A percentile compares a stretch with the other conserved stretches of the same genome.
Evolutionary conservation across 2,329 filamentous ascomycete genomes (phyloP).

Genomic region (Exophiala sp.): DNA sequence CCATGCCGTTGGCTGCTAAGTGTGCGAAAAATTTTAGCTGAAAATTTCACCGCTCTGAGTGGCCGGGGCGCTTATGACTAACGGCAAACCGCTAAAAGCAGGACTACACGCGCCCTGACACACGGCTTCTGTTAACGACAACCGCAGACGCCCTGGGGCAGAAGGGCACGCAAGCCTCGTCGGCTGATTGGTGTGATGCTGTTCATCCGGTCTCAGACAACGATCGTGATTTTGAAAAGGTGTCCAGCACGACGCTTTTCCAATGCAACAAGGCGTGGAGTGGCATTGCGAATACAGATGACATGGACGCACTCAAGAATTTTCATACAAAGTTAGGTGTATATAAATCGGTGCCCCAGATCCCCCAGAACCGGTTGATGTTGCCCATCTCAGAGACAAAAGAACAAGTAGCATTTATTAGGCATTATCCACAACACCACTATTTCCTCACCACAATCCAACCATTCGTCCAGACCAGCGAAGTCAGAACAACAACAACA

Average conservation of each 20-base stretch:
- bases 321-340: slow-evolving; percentile 9
- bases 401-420: slow-evolving; percentile 3
- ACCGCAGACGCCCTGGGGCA: slow-evolving; percentile 20
- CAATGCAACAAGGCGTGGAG: slow-evolving; percentile 15
- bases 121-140: slow-evolving; percentile 24
- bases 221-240: slow-evolving; percentile 2
- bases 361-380: not conserved
- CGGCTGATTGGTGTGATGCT: slow-evolving; percentile 16
- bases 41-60: slow-evolving; percentile 20
- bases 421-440: not conserved
- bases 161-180: slow-evolving; percentile 5
- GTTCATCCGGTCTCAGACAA: slow-evolving; percentile 5
- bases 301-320: slow-evolving; percentile 3
- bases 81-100: slow-evolving; percentile 26
- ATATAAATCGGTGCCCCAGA: slow-evolving; percentile 17
- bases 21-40: slow-evolving; percentile 17
- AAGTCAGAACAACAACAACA: slow-evolving; percentile 2
- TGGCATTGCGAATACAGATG: slow-evolving; percentile 4
- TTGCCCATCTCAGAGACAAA: slow-evolving; percentile 9
- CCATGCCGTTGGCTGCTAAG: slow-evolving; percentile 21
- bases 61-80: slow-evolving; percentile 12
- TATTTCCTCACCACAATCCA: too few relatives aligned
- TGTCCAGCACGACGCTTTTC: not conserved
- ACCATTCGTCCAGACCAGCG: not conserved
- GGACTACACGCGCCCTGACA: slow-evolving; percentile 24